Evolutionary conservation across 306 rosid species (phyloP).

Genomic region (Boehmeria nivea): DNA sequence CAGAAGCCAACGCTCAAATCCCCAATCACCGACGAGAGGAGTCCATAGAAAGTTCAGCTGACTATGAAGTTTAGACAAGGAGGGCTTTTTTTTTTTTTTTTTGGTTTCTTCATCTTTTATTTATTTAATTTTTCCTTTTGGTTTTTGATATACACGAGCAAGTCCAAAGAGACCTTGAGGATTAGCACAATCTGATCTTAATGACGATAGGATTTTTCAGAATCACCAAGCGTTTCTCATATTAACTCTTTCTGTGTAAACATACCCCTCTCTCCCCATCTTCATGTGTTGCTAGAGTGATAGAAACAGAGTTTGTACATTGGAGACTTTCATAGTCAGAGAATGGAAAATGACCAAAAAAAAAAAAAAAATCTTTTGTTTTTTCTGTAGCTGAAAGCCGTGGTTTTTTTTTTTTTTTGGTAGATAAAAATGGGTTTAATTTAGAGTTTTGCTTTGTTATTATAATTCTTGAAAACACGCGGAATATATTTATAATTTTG

Average conservation of each 20-base stretch:
- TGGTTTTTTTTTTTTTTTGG: too few relatives aligned
- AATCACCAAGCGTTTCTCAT: too few relatives aligned
- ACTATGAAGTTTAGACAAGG: constrained; percentile 54
- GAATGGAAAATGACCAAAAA: too few relatives aligned
- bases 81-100: background rate
- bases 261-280: background rate
- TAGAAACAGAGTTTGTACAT: constrained; percentile 32
- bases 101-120: constrained; percentile 19
- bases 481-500: too few relatives aligned
- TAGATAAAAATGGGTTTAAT: too few relatives aligned
- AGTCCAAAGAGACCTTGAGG: constrained; percentile 7
- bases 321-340: constrained; percentile 10
- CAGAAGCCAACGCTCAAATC: constrained; percentile 38
- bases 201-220: constrained; percentile 27
- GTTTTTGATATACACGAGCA: constrained; percentile 27
- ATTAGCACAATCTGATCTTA: constrained; percentile 11
- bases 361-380: too few relatives aligned
- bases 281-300: constrained; percentile 18
- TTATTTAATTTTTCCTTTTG: constrained; percentile 15
- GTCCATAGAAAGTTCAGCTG: constrained; percentile 72
- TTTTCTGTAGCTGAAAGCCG: too few relatives aligned
- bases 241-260: too few relatives aligned
- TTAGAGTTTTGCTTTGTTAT: too few relatives aligned
- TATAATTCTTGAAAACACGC: too few relatives aligned
- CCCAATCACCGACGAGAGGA: constrained; percentile 69